These are phyloP conservation scores for Apiotrichum gracile DNA, from an alignment of 1,284 basidiomycete genomes.

Conservation along the genomic window DNA sequence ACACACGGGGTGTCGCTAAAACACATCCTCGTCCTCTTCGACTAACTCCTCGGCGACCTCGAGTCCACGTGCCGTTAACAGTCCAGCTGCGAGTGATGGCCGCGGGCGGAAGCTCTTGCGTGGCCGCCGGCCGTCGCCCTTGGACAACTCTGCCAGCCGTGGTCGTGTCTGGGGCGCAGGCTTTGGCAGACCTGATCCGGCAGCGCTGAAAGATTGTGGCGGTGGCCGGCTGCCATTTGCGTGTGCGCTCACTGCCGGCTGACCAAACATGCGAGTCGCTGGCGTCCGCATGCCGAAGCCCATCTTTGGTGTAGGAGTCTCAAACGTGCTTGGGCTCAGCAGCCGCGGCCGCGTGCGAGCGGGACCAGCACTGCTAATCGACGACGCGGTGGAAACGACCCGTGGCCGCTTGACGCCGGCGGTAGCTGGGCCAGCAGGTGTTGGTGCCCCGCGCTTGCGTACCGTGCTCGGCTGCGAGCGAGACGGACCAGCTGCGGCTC, in stretches of 20 bases:
- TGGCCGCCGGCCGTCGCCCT: constrained; percentile 52
- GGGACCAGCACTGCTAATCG: not conserved
- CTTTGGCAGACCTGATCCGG: no score
- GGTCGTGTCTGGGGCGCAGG: no score
- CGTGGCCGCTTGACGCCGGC: constrained; percentile 15
- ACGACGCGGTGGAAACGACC: constrained; percentile 6
- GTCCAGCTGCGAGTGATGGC: constrained; percentile 9
- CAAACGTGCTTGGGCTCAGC: not conserved
- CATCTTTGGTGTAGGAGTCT: not conserved
- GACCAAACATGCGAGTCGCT: constrained; percentile 5
- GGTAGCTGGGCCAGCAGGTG: constrained; percentile 18
- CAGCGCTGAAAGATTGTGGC: constrained; percentile 2
- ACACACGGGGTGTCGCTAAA: no score
- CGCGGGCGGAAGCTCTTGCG: constrained; percentile 56
- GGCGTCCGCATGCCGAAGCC: not conserved
- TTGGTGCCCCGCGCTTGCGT: constrained; percentile 37
- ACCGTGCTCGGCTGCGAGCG: constrained; percentile 4
- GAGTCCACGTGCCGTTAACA: constrained; percentile 3
- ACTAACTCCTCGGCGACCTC: not conserved
- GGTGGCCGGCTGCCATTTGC: constrained; percentile 2
- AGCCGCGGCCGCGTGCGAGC: constrained; percentile 2
- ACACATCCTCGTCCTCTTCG: constrained; percentile 22
- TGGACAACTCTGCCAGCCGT: constrained; percentile 53
- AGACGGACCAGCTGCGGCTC: constrained; percentile 6
- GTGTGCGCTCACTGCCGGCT: constrained; percentile 3